Conservation (phyloP, 306 rosid genomes). For the Citrullus colocynthis region DNA sequence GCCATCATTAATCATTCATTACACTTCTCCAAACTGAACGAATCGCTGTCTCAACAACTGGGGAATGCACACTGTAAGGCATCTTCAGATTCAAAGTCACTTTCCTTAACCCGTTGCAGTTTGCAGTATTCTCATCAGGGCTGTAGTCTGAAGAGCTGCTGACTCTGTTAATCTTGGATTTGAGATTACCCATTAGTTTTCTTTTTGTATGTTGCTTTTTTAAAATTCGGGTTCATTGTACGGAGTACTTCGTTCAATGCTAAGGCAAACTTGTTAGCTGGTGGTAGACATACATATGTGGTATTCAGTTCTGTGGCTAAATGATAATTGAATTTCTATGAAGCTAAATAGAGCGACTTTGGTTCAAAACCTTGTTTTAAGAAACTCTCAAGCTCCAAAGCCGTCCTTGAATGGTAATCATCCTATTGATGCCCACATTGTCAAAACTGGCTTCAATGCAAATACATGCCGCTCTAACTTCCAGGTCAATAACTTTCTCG, state of each 20-base stretch:
- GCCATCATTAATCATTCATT: background rate
- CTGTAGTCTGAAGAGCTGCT: background rate
- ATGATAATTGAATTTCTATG: constrained; percentile 10
- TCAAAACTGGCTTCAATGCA: constrained; percentile 72
- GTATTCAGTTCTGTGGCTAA: background rate
- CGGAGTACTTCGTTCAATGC: background rate
- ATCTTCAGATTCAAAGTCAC: background rate
- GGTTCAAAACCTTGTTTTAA: constrained; percentile 20
- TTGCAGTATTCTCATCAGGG: background rate
- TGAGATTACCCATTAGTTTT: background rate
- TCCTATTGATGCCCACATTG: constrained; percentile 38
- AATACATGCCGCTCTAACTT: constrained; percentile 51
- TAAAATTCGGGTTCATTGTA: background rate
- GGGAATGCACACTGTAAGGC: background rate
- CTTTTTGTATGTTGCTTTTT: background rate
- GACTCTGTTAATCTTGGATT: background rate
- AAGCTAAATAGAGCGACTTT: constrained; percentile 24
- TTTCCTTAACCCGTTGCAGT: background rate
- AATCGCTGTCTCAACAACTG: background rate
- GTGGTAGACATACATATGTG: background rate
- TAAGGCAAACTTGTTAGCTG: background rate
- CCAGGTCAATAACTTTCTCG: constrained; percentile 24
- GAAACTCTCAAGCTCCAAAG: constrained; percentile 17
- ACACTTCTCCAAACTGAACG: background rate
- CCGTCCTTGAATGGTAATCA: constrained; percentile 15